A percentile compares a stretch with the other conserved stretches of the same genome.
These are phyloP conservation scores for Clarireedia sp. DNA, from an alignment of 2,329 filamentous ascomycete species.

Conservation along the genomic window DNA sequence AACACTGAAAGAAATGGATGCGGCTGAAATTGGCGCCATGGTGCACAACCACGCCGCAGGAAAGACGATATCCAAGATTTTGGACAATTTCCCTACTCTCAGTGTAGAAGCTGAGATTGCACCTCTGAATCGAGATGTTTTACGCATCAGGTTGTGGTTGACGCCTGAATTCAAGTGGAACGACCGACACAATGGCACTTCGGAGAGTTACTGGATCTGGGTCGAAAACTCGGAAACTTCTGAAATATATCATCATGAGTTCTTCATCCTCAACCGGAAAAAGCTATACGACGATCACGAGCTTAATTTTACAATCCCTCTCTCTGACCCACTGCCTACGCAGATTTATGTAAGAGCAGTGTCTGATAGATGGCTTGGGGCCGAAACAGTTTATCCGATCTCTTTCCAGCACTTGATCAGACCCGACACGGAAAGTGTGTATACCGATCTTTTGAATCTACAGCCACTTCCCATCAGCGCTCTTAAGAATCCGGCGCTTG, in stretches of 20 bases:
- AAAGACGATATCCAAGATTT: conserved; percentile 66
- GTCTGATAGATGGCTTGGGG: conserved; percentile 92
- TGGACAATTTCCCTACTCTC: conserved; percentile 88
- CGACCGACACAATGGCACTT: conserved; percentile 84
- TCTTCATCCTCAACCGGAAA: conserved; percentile 82
- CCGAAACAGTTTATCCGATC: conserved; percentile 88
- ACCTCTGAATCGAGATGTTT: conserved; percentile 85
- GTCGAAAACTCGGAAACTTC: conserved; percentile 97
- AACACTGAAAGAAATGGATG: conserved; percentile 83
- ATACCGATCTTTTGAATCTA: conserved; percentile 86
- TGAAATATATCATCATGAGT: conserved; percentile 96
- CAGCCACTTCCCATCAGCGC: conserved; percentile 84
- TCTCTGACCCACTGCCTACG: conserved; percentile 85
- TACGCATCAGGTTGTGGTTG: conserved; percentile 81
- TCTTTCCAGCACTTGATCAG: conserved; percentile 97
- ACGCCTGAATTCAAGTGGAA: conserved; percentile 93
- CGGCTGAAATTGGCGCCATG: conserved; percentile 78
- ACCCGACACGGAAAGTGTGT: conserved; percentile 94
- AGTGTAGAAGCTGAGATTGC: conserved; percentile 91
- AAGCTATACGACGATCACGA: conserved; percentile 96
- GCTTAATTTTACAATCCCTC: conserved; percentile 92
- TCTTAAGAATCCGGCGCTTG: conserved; percentile 76
- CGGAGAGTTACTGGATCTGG: conserved; percentile 98
- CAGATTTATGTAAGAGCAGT: conserved; percentile 95
- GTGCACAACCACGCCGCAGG: conserved; percentile 90